phyloP scores from a whole-genome alignment of 495 filamentous ascomycete species.

The Penicillium arizonense region DNA sequence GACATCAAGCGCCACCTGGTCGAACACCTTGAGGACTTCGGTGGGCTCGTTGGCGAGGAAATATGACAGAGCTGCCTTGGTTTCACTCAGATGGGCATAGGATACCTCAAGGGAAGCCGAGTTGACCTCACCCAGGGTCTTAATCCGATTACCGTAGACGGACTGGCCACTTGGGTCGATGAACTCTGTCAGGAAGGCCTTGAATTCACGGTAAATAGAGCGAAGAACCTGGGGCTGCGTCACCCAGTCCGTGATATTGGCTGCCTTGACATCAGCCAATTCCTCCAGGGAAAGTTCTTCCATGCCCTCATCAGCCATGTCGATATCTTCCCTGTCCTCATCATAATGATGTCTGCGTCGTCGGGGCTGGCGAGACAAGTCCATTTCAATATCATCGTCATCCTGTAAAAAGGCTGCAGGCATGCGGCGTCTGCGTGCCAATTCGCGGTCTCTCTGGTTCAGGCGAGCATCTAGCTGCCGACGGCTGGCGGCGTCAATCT shows the following conservation, averaged over 20 bases:
- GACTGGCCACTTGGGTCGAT: conserved; percentile 83
- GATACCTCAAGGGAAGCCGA: conserved; percentile 95
- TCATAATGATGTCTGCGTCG: conserved; percentile 84
- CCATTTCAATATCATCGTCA: conserved; percentile 81
- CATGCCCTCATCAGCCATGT: conserved; percentile 90
- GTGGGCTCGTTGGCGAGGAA: conserved; percentile 95
- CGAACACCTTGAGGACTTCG: conserved; percentile 93
- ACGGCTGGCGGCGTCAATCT: conserved; percentile 64
- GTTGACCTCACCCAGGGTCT: conserved; percentile 93
- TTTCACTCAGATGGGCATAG: conserved; percentile 83
- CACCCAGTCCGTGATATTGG: conserved; percentile 92
- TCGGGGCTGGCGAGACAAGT: conserved; percentile 78
- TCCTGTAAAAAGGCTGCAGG: conserved; percentile 83
- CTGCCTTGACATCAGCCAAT: conserved; percentile 88
- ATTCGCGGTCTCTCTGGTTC: conserved; percentile 77
- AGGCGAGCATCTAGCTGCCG: conserved; percentile 81
- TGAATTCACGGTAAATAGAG: conserved; percentile 94
- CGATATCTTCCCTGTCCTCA: conserved; percentile 84
- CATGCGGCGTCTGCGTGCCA: conserved; percentile 70
- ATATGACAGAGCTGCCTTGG: conserved; percentile 95
- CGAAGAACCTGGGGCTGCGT: conserved; percentile 85
- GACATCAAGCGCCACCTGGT: conserved; percentile 94
- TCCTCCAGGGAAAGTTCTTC: conserved; percentile 92
- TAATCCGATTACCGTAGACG: conserved; percentile 90
- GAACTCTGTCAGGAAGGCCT: conserved; percentile 94